Evolutionary conservation across 2,329 filamentous ascomycete species (phyloP).

Genomic region (Fusarium caatingaense): DNA sequence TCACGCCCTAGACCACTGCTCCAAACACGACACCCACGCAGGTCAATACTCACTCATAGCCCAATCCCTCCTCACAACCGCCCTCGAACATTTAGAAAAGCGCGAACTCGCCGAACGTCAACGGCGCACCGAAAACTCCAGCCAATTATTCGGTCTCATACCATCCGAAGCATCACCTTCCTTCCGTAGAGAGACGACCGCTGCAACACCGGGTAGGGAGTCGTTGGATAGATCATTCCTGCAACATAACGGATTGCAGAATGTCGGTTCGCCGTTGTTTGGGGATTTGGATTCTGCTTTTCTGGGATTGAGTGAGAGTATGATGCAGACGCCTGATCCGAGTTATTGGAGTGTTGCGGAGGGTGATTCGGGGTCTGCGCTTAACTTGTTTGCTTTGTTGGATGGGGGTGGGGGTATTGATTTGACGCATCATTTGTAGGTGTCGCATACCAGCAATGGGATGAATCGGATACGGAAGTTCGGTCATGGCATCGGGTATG

Average conservation of each 20-base stretch:
- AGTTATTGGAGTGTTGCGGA: conserved; percentile 56
- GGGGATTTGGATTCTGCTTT: conserved; percentile 54
- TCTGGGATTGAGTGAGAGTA: conserved; percentile 52
- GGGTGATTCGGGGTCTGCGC: conserved; percentile 56
- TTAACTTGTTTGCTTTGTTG: conserved; percentile 64
- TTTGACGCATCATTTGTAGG: conserved; percentile 55
- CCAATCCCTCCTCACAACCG: conserved; percentile 60
- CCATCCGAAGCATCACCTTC: conserved; percentile 46
- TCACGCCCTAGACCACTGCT: conserved; percentile 61
- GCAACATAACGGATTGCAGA: conserved; percentile 45
- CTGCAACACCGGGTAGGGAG: conserved; percentile 30
- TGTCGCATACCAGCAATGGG: neutral
- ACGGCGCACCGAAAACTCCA: conserved; percentile 62
- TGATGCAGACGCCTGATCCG: conserved; percentile 57
- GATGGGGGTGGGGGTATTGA: conserved; percentile 66
- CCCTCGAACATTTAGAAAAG: conserved; percentile 60
- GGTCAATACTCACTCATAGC: conserved; percentile 65
- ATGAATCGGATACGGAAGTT: neutral
- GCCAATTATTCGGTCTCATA: conserved; percentile 63
- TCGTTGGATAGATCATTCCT: conserved; percentile 45
- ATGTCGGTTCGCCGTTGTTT: conserved; percentile 48
- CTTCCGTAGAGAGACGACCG: conserved; percentile 19
- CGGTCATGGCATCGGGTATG: neutral
- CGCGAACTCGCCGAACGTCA: conserved; percentile 60
- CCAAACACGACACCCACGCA: conserved; percentile 62